phyloP scores from a whole-genome alignment of 805 yeast species.

The Komagataella populi region DNA sequence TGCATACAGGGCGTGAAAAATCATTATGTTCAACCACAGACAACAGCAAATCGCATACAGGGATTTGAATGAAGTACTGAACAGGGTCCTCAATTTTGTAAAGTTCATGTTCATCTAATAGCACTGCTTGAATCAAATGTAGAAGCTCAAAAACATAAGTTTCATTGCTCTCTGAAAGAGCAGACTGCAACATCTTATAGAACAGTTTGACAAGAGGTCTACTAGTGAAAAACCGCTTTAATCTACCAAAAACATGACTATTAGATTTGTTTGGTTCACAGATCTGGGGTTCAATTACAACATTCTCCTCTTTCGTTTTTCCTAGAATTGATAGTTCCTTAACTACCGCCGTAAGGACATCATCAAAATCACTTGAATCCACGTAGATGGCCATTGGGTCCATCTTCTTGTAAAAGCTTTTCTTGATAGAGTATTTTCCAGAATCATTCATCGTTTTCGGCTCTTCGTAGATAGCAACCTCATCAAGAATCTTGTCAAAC shows the following conservation, averaged over 20 bases:
- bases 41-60: constrained; percentile 42
- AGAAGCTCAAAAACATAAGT: constrained; percentile 44
- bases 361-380: constrained; percentile 35
- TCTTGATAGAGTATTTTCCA: constrained; percentile 52
- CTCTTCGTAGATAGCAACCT: constrained; percentile 45
- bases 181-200: constrained; percentile 40
- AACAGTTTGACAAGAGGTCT: constrained; percentile 40
- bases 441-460: constrained; percentile 56
- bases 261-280: constrained; percentile 15
- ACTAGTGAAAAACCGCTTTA: constrained; percentile 40
- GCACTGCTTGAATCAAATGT: constrained; percentile 55
- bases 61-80: constrained; percentile 30
- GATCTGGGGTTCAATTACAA: constrained; percentile 35
- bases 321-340: constrained; percentile 25
- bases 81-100: constrained; percentile 8
- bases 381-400: constrained; percentile 45
- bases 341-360: constrained; percentile 32
- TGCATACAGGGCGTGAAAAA: constrained; percentile 31
- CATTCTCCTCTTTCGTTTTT: constrained; percentile 23
- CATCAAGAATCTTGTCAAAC: constrained; percentile 38
- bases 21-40: constrained; percentile 31
- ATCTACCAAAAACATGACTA: constrained; percentile 19
- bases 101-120: constrained; percentile 24
- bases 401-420: constrained; percentile 25
- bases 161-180: constrained; percentile 37